A percentile compares a stretch with the other conserved stretches of the same genome.
Conservation (phyloP, 768 basidiomycete species). For the Suillus clintonianus region DNA sequence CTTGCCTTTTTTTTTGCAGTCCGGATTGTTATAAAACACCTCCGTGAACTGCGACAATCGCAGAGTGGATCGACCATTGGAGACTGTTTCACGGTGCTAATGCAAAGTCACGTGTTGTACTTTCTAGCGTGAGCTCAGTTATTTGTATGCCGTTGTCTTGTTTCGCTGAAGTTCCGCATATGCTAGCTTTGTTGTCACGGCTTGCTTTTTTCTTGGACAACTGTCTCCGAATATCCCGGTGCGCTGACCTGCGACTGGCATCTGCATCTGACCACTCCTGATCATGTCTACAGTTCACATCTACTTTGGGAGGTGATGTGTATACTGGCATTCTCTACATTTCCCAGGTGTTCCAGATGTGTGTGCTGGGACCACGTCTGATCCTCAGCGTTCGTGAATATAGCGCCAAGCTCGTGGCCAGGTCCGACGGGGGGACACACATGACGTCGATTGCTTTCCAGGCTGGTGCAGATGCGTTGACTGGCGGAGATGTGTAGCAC, state of each 20-base stretch:
- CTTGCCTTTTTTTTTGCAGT: not conserved
- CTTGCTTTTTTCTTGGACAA: not conserved
- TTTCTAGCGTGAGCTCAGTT: not conserved
- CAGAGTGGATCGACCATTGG: not conserved
- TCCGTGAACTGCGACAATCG: not conserved
- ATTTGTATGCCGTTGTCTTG: not conserved
- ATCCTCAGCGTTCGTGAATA: not conserved
- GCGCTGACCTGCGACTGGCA: not conserved
- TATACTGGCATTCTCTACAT: not conserved
- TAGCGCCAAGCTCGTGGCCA: not conserved
- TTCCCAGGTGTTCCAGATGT: not conserved
- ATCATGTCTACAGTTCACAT: not conserved
- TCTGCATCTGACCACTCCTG: not conserved
- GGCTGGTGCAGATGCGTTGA: not conserved
- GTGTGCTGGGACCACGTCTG: not conserved
- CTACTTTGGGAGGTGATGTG: not conserved
- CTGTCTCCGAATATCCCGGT: not conserved
- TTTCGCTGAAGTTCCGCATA: not conserved
- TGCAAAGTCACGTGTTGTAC: not conserved
- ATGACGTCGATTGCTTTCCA: not conserved
- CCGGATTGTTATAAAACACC: not conserved
- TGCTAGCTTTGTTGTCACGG: not conserved
- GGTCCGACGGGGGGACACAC: not conserved
- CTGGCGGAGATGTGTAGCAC: not conserved
- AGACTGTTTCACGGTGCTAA: not conserved